Evolutionary conservation across 2,329 filamentous ascomycete species (phyloP), one percentile per base, ranked within the genome.

Genomic region (Aspergillus glaucus): DNA sequence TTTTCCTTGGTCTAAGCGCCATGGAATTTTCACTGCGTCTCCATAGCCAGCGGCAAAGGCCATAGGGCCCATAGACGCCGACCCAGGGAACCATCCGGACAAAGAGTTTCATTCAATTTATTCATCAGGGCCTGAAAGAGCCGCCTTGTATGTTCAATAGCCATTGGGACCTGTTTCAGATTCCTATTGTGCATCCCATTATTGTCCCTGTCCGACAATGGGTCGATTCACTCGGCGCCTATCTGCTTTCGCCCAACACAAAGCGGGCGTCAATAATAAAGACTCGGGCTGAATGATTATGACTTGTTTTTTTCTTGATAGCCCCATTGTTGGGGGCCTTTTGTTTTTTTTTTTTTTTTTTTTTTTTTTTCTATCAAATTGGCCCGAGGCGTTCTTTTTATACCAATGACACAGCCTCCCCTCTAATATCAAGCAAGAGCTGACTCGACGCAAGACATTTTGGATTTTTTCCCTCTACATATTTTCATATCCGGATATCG

Each of bases 331-430:
- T 40, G 14, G 26, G 41, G 36, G 55, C 49, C 40, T 52, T 48
- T 49, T 59, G 52, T 47, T 45, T 49, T 15, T 15, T 15, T 1
- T 15, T 58, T 54, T 55, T 59, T 51, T 48, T 52, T 48, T 49
- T 59, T 51, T 46, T 45, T 49, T 58, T 51, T 62, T 50, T 55
- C 56, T 54, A 50, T 58, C 57, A 56, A 58, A 52, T 59, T 52
- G 55, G 54, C 53, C 57, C 61, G 55, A 46, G 51, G 17, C 43
- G 50, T 47, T 58, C 53, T 55, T 53, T 61, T 40, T 22, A 40
- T 40, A 3, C 37, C 37, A 21, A 17, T 36, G 34, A 9, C 34
- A 36, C 14, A n/a, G 14, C 15, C 34, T 36, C 17, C 34, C n/a
- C 12, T 36, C 34, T 36, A n/a, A 36, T 36, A 36, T 17, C 34